Evolutionary conservation across 768 basidiomycete genomes (phyloP), one percentile per base, ranked within the genome.

Genomic region (Termitomyces heimii): DNA sequence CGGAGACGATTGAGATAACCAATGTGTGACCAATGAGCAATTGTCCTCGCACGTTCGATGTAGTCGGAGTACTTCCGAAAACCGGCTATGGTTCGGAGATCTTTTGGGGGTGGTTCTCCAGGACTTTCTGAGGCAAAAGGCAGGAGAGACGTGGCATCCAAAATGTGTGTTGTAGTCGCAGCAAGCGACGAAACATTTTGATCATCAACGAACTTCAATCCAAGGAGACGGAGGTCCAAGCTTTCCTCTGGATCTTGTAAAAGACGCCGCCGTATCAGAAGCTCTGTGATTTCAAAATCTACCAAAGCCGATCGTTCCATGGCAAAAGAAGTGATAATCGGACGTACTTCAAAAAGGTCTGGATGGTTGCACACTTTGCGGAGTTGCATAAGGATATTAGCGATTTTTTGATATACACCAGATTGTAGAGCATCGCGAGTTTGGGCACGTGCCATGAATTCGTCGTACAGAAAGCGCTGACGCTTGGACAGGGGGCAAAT

Each of bases 281-380:
- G 68, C 57, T 98, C 89, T 79, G 95, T 82, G 82, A 97, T 82
- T 75, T 94, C 78, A 71, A 85, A 86, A 71, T 92, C 83, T 59
- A 83, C 92, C 59, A 83, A 79, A 54, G 80, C 92, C 56, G 86
- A 94, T 62, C 81, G 88, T 57, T 75, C 75, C 85, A 83, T 88
- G 5, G 80, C 84, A 69, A 88, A 92, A 26, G 82, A 93, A 53
- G 82, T 91, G 54, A 84, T 85, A 58, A 87, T 85, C 1, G 94
- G 91, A 63, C 94, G 87, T 51, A 91, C 85, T 70, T 95, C 91
- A 67, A 96, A 95, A 10, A 94, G 77, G 70, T 94, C 89, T 0
- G 95, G 96, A 70, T 98, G 94, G 55, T 92, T 94, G 76, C 93
- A 93, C 43, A 96, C 92, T 75, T 98, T 98, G 55, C 97, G 88